phyloP scores from a whole-genome alignment of 2,329 filamentous ascomycete genomes.

The Aspergillus niger region DNA sequence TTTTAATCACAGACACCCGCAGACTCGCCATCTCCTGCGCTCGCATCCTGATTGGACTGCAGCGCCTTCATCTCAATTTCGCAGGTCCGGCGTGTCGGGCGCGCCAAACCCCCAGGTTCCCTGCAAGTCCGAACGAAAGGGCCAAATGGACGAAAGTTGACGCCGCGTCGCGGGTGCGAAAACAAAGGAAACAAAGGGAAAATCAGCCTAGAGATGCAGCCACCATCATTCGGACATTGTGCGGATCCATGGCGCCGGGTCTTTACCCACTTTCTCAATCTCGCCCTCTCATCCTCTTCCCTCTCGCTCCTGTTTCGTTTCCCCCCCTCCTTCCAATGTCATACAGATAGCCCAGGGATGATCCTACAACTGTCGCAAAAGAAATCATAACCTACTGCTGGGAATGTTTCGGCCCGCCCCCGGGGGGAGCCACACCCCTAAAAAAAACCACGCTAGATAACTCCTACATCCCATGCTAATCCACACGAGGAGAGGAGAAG shows the following conservation, averaged over 20 bases:
- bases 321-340: slow-evolving; percentile 4
- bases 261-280: neutral
- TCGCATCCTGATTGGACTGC: neutral
- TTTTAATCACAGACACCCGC: neutral
- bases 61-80: neutral
- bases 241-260: slow-evolving; percentile 21
- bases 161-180: neutral
- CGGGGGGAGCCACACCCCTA: slow-evolving; percentile 6
- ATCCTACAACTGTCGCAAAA: neutral
- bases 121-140: slow-evolving; percentile 5
- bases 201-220: slow-evolving; percentile 15
- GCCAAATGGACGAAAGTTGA: neutral
- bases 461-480: neutral
- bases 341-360: slow-evolving; percentile 11
- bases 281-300: too few relatives aligned
- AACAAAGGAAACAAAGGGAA: slow-evolving; percentile 18
- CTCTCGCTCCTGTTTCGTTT: neutral
- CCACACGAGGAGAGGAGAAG: neutral
- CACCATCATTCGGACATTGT: slow-evolving; percentile 16
- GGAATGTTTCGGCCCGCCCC: slow-evolving; percentile 25
- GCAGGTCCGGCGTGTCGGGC: too few relatives aligned
- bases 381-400: neutral
- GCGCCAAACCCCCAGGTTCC: too few relatives aligned
- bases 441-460: neutral
- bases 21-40: neutral